Evolutionary conservation across 257 asterid species (phyloP), one percentile per base, ranked within the genome.

Genomic region (Jacaranda copaia): DNA sequence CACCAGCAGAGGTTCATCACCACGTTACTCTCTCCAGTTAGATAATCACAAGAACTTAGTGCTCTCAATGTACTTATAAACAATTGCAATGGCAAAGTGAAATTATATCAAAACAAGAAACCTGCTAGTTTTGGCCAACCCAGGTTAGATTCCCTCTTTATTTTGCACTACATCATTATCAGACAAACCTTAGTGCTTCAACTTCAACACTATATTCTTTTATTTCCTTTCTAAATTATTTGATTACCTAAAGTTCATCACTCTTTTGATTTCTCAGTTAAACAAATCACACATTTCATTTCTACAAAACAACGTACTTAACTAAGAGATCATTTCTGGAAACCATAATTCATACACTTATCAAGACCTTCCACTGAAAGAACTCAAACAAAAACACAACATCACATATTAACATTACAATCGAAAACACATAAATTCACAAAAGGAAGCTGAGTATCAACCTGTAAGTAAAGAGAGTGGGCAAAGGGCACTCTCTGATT

Each of bases 391-490:
- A n/a, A 12, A 20, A 72, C 35, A 55, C 15, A 57, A 67, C 6
- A 46, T n/a, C 68, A 36, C 52, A 43, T 32, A 55, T 39, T 19
- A 52, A 13, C n/a, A 63, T 39, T 42, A 61, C 70, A 73, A 15
- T 8, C 2, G 43, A 8, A 68, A 62, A 55, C 52, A 14, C 12
- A 43, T 12, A 65, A 4, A 48, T 25, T 59, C 73, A 77, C 52
- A 42, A 39, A 49, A 58, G 76, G 61, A 73, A 81, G 72, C 66
- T 59, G 46, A 71, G 68, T 64, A 45, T 48, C 55, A 85, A 93
- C 99, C 99, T 96, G 96, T 96, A 90, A 80, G 99, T 96, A 77
- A 96, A 89, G 69, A 96, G 92, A 80, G 97, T 93, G 42, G 99
- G 99, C 87, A 96, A 82, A 74, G 99, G 98, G 76, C 89, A 93